These are phyloP conservation scores for Myxozyma vanderwaltii DNA, from an alignment of 805 yeast genomes.

Conservation along the genomic window DNA sequence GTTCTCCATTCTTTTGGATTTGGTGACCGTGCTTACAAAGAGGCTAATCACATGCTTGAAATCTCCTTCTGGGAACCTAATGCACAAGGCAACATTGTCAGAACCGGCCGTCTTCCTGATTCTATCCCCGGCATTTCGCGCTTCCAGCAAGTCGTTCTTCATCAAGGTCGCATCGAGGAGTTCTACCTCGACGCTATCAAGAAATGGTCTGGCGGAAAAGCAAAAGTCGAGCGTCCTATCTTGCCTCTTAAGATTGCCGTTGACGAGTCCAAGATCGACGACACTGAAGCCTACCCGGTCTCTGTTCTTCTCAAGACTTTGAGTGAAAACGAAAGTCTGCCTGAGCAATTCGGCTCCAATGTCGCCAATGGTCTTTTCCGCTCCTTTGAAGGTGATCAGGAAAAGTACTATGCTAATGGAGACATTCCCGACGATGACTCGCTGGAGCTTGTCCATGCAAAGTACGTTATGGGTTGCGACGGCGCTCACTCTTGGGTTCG, in stretches of 20 bases:
- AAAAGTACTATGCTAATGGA: slow-evolving; percentile 28
- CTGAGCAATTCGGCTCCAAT: slow-evolving; percentile 33
- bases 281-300: slow-evolving; percentile 36
- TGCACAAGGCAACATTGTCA: slow-evolving; percentile 37
- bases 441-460: slow-evolving; percentile 40
- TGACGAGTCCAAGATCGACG: slow-evolving; percentile 31
- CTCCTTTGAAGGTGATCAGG: slow-evolving; percentile 35
- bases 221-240: slow-evolving; percentile 26
- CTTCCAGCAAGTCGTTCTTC: slow-evolving; percentile 41
- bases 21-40: slow-evolving; percentile 38
- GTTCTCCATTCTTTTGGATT: slow-evolving; percentile 40
- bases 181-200: slow-evolving; percentile 39
- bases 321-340: slow-evolving; percentile 20
- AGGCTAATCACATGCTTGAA: slow-evolving; percentile 41
- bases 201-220: slow-evolving; percentile 15
- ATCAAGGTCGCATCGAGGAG: slow-evolving; percentile 43
- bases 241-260: slow-evolving; percentile 24
- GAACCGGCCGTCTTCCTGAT: slow-evolving; percentile 40
- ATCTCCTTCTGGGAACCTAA: slow-evolving; percentile 42
- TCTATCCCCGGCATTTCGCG: slow-evolving; percentile 40
- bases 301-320: slow-evolving; percentile 37
- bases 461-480: slow-evolving; percentile 43
- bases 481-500: slow-evolving; percentile 46
- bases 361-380: slow-evolving; percentile 41
- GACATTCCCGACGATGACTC: slow-evolving; percentile 12